Base-by-base conservation (phyloP, 495 filamentous ascomycete genomes). In the Tuber microsphaerosporum region DNA sequence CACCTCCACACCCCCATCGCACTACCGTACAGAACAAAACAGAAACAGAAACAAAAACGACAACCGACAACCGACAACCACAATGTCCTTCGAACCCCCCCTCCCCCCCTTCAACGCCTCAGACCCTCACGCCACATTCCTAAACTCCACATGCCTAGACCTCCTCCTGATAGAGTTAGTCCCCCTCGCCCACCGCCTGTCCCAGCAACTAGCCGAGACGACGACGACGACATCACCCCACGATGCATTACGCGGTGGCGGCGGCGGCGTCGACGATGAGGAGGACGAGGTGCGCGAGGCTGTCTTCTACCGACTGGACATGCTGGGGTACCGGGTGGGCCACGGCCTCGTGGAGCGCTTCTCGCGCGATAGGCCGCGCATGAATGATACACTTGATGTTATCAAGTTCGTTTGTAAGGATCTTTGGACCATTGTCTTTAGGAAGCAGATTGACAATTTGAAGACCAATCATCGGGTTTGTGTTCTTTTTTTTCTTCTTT, bases 391-490 rank as follows among this genome's bases (percentile, higher is more conserved):
- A 45, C 87, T 97, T 34, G 93, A 95, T 81, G 91, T 92, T 42
- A 98, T 99, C 82, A 99, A 99, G 84, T 98, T 98, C 82, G 87
- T 98, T 46, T 99, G 95, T 88, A 99, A 98, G 84, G 96, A 99
- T 83, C 85, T 99, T 68, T 99, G 95, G 95, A 92, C 89, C 71
- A 87, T 97, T 61, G 88, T 97, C 45, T 99, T 97, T 84, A 87
- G 93, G 83, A 99, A 99, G 85, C 95, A 97, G 84, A 91, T 98
- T 80, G 95, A 99, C 83, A 98, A 98, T 85, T 86, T 99, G 65
- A 99, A 98, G 86, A 99, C 95, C 20, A 99, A 99, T 84, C 95
- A 99, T 83, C 88, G 95, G 81, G 92, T 93, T 86, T 48, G 56
- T 45, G 69, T 71, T 10, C 44, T 2, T 22, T 42, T n/a, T 48